Base-by-base conservation (phyloP, 345 rosid species). In the Cardamine occulta region DNA sequence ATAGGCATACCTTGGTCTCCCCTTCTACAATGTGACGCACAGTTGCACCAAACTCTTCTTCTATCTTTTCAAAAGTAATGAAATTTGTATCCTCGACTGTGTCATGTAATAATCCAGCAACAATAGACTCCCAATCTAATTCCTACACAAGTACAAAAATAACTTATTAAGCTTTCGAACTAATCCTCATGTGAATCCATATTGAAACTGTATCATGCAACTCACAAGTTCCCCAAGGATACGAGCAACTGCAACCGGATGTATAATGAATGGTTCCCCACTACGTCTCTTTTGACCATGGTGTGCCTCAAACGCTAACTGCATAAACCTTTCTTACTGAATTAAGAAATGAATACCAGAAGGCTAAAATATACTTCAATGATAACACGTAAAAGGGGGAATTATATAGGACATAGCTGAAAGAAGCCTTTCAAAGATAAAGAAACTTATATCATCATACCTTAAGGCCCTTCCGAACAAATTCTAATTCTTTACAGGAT, bases 221-320 rank as follows among this genome's bases (percentile, higher is more conserved):
- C 97, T 86, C 83, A 95, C 99, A 84, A 90, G 97, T 84, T 95
- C 97, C 76, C 99, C 99, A 49, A 95, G 88, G 80, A 95, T 95
- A 31, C 86, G 87, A 58, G 99, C 99, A 81, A 95, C 99, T 84
- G 90, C 99, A 74, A 95, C 96, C 1, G 99, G 99, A 87, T 95
- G 97, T 82, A 90, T 84, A 75, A 95, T 95, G 78, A 95, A 95
- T 14, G 99, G 97, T 59, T 95, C 99, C 63, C 99, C 99, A 83
- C 99, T 95, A 78, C 96, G 96, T 72, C 97, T 86, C 77, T 77
- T 95, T 78, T 92, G 99, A 84, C 99, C 99, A 80, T 92, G 80
- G 81, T 95, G 99, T 37, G 99, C 99, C 86, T 87, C 89, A 80
- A 89, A 95, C 73, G 99, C 99, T 76, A 95, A 82, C 99, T 95